phyloP scores from a whole-genome alignment of 2,329 filamentous ascomycete genomes.

The Stagonosporopsis rhizophila region DNA sequence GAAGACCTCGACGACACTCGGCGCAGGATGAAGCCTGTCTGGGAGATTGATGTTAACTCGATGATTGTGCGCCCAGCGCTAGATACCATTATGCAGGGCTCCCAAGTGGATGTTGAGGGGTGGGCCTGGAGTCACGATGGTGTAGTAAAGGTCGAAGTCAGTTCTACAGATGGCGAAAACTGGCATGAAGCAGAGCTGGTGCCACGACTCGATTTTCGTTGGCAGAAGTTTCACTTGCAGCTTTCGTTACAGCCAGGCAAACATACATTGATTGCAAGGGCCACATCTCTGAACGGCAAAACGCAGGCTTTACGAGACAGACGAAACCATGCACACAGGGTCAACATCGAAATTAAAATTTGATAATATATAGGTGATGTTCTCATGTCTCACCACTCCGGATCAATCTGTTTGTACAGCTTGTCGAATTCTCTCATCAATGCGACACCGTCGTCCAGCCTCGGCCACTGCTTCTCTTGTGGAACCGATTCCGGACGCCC shows the following conservation, averaged over 20 bases:
- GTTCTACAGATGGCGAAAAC: slow-evolving; percentile 18
- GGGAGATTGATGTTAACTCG: slow-evolving; percentile 37
- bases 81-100: slow-evolving; percentile 6
- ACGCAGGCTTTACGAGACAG: slow-evolving; percentile 1
- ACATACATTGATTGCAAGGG: neutral
- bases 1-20: slow-evolving; percentile 18
- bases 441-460: slow-evolving; percentile 54
- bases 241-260: neutral
- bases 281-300: neutral
- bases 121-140: slow-evolving; percentile 39
- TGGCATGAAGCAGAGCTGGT: slow-evolving; percentile 13
- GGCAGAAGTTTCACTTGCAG: slow-evolving; percentile 4
- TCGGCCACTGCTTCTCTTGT: slow-evolving; percentile 38
- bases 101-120: slow-evolving; percentile 22
- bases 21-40: slow-evolving; percentile 29
- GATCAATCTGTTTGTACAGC: slow-evolving; percentile 25
- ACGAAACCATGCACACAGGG: neutral
- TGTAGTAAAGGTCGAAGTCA: slow-evolving; percentile 29
- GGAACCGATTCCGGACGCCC: slow-evolving; percentile 11
- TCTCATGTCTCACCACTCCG: neutral
- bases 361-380: neutral
- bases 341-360: neutral
- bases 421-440: slow-evolving; percentile 54
- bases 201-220: slow-evolving; percentile 2
- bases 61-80: slow-evolving; percentile 34